Evolutionary conservation across 2,329 filamentous ascomycete species (phyloP), one percentile per base, ranked within the genome.

Genomic region (Teratosphaeria pseudoeucalypti): DNA sequence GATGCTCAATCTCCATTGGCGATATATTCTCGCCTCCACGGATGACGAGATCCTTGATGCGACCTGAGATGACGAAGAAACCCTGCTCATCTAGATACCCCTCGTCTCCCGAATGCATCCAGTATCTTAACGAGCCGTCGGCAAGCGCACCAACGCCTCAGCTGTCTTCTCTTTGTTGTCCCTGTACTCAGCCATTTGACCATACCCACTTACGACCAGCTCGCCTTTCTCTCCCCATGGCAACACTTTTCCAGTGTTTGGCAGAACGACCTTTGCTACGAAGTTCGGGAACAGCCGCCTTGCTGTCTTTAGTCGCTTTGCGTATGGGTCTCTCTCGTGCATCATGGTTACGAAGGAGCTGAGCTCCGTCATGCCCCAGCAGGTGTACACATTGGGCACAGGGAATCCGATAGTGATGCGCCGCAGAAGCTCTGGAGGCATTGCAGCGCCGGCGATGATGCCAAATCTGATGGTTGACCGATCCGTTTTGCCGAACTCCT

Each of bases 191-290:
- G 76, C 80, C 70, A 87, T 88, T 11, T 92, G 77, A 72, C 90
- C 87, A 71, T 91, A 92, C 0, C 89, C 89, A 0, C 85, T 82
- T 52, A 91, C 88, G 71, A 87, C 90, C 26, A 92, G 80, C 75
- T 92, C 89, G 19, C 89, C 89, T 9, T 82, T 78, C 37, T 79
- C 74, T 26, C 89, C 89, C 14, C 89, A 73, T 0, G 86, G 87
- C 10, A 92, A 80, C 52, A 86, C 79, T 34, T 81, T 77, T 19
- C 87, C 86, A 26, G 63, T 62, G 16, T 85, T 78, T 34, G 81
- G 77, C 67, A 90, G 85, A 27, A 92, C 83, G 63, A 92, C 88
- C 76, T 94, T 95, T 56, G 89, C 88, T 47, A 82, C 80, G 19
- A 74, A 75, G 67, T 92, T 88, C 3, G 89, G 89, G 77, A 92